Conservation (phyloP, 1,139 yeast genomes). For the Kodamaea suecica region DNA sequence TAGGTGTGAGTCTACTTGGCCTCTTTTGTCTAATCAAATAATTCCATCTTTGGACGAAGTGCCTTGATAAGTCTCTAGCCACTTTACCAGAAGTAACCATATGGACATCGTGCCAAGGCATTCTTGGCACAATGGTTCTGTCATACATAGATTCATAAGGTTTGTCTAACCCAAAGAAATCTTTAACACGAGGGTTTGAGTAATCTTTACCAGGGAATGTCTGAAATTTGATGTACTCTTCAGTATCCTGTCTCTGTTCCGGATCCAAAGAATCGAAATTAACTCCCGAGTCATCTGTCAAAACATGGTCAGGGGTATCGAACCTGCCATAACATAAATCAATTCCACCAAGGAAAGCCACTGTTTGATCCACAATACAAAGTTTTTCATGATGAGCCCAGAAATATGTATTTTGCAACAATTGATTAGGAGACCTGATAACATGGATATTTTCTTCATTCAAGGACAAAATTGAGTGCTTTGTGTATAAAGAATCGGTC, state of each 20-base stretch:
- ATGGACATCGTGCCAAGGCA: conserved; percentile 99
- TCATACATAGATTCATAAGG: conserved; percentile 95
- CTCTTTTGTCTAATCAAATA: conserved; percentile 87
- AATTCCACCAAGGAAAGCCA: conserved; percentile 92
- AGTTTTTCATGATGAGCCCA: conserved; percentile 99
- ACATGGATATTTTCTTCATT: conserved; percentile 83
- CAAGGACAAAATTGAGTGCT: conserved; percentile 82
- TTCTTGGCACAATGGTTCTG: conserved; percentile 74
- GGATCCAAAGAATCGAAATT: conserved; percentile 36
- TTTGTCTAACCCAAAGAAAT: conserved; percentile 72
- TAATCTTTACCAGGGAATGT: conserved; percentile 96
- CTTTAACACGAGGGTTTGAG: conserved; percentile 91
- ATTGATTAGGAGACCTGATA: conserved; percentile 92
- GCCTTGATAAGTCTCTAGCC: conserved; percentile 89
- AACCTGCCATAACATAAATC: conserved; percentile 94
- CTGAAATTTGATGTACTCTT: conserved; percentile 51
- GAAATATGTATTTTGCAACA: conserved; percentile 86
- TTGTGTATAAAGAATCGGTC: conserved; percentile 91
- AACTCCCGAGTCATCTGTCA: conserved; percentile 65
- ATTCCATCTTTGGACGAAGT: conserved; percentile 98
- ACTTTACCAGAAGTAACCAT: conserved; percentile 96
- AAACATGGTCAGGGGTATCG: conserved; percentile 94
- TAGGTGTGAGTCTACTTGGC: conserved; percentile 90
- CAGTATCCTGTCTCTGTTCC: conserved; percentile 28
- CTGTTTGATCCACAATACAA: conserved; percentile 79